A percentile compares a stretch with the other conserved stretches of the same genome.
These are phyloP conservation scores for Lodderomyces metapsilosis DNA, from an alignment of 1,139 yeast genomes.

Conservation along the genomic window DNA sequence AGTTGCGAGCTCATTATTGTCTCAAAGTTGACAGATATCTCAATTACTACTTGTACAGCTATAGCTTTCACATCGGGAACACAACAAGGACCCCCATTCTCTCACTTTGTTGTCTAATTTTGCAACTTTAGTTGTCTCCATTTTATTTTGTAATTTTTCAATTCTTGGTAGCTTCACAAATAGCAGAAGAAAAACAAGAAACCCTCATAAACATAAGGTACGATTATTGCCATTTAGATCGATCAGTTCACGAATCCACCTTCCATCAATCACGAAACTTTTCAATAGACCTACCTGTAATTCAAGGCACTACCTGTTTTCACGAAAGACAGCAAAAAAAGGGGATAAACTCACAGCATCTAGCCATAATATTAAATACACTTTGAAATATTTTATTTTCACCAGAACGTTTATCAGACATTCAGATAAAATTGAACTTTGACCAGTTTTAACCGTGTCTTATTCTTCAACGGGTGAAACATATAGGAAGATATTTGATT, in stretches of 20 bases:
- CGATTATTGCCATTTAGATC: neutral
- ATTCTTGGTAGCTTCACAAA: neutral
- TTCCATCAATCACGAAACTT: neutral
- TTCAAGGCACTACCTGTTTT: neutral
- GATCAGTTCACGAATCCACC: neutral
- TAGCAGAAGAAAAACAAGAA: neutral
- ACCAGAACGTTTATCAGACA: neutral
- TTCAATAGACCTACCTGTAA: neutral
- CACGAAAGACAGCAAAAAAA: neutral
- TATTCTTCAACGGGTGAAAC: too few species aligned
- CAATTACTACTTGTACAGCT: too few species aligned
- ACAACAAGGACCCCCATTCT: too few species aligned
- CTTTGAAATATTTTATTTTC: neutral
- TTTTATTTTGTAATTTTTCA: neutral
- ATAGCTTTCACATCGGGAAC: too few species aligned
- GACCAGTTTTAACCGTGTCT: neutral
- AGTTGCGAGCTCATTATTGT: too few species aligned
- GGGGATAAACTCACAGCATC: neutral
- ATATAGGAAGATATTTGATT: too few species aligned
- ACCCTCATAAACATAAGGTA: neutral
- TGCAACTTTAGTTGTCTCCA: neutral
- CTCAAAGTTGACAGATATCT: too few species aligned
- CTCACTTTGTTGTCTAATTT: neutral
- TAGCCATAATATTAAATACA: neutral
- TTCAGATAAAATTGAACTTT: neutral